phyloP scores from a whole-genome alignment of 139 green algal genomes.

The Tetraselmis striata region DNA sequence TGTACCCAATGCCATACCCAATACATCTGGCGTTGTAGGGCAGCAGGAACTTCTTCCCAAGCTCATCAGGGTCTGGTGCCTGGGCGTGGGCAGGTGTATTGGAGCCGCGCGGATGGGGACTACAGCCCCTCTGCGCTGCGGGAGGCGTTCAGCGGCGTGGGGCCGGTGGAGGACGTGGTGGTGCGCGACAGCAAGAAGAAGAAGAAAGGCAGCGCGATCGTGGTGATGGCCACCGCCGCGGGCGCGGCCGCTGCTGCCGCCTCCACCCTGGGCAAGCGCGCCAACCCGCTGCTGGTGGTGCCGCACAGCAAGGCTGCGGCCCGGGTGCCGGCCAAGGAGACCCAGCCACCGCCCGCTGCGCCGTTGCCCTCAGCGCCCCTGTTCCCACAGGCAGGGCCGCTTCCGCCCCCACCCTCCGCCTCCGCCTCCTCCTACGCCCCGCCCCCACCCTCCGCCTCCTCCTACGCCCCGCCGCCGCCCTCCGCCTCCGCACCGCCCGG shows the following conservation, averaged over 20 bases:
- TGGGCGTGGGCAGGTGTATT: background rate
- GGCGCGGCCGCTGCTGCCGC: slow-evolving; percentile 20
- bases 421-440: background rate
- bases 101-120: slow-evolving; percentile 6
- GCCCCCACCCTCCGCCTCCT: background rate
- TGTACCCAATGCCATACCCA: no score
- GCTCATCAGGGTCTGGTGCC: no score
- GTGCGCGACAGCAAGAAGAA: slow-evolving; percentile 33
- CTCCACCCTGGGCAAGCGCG: slow-evolving; percentile 9
- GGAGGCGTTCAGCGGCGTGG: slow-evolving; percentile 36
- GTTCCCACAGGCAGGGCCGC: background rate
- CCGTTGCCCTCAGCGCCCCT: background rate
- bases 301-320: slow-evolving; percentile 22
- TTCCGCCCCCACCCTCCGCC: no score
- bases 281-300: slow-evolving; percentile 33
- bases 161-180: slow-evolving; percentile 55
- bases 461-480: background rate
- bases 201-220: slow-evolving; percentile 41
- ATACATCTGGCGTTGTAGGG: no score
- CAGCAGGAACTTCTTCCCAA: no score
- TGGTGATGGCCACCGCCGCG: slow-evolving; percentile 43
- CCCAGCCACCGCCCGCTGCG: background rate
- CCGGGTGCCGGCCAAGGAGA: background rate
- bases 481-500: background rate
- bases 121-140: slow-evolving; percentile 30